Evolutionary conservation across 805 yeast species (phyloP), one percentile per base, ranked within the genome.

Genomic region (Spathaspora passalidarum): DNA sequence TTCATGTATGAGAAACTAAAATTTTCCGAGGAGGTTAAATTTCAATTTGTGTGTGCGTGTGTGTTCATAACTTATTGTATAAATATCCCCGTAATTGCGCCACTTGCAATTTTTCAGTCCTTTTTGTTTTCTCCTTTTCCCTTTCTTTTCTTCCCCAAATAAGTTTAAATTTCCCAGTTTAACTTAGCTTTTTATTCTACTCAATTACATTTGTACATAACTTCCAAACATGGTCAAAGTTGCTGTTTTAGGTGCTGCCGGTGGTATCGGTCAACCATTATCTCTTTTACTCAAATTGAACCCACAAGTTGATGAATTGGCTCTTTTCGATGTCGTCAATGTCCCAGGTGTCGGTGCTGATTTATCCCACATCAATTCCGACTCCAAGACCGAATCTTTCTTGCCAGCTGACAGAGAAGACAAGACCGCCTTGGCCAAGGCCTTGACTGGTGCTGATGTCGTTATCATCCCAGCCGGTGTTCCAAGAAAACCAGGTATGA

Each of bases 401-500:
- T 78, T 81, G 56, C 88, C 92, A 42, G 73, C 79, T 23, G 78
- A 72, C 22, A 65, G 61, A 51, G 78, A 73, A 56, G 78, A 72
- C 60, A 68, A 61, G 46, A 70, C 77, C 38, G 78, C 68, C 43
- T 74, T 74, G 52, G 68, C 69, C 18, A 61, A 58, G 19, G 71
- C 82, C 13, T 66, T 79, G 45, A 63, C 67, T 51, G 77, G 68
- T 32, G 53, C 79, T 4, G 69, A 78, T 49, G 60, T 78, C 53
- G 82, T 79, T 39, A 62, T 79, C 48, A 77, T 79, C 57, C 96
- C 96, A 40, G 96, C 96, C 29, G 96, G 96, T 51, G 84, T 88
- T 35, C 96, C 96, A 60, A 84, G 96, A 74, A 88, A 88, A 73
- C 96, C 96, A 36, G 96, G 96, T 47, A 88, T 88, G 96, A 86